Base-by-base conservation (phyloP, 257 asterid genomes). In the Gardenia jasminoides region DNA sequence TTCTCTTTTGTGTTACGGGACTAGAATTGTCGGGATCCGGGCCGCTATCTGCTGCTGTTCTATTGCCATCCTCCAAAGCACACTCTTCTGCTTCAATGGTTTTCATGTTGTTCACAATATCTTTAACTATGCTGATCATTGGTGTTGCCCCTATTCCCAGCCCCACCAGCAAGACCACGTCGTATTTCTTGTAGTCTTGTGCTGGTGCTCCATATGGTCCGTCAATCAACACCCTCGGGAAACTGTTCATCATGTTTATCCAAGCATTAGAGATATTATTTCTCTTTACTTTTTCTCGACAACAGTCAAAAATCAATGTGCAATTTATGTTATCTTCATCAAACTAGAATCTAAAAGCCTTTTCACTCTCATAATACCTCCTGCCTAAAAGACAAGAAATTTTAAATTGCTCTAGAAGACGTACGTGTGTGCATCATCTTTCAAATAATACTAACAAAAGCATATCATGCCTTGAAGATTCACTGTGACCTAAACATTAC, bases 201-300 rank as follows among this genome's bases (percentile, higher is more conserved):
- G 98, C 93, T 48, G 98, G 96, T 80, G 98, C 98, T 71, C 97
- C 98, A 22, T 93, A 93, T 79, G 98, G 98, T 48, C 98, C 98
- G 61, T 93, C 97, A 10, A 93, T 92, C 79, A 92, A 79, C 66
- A 93, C 96, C 76, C 72, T 86, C 0, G 97, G 98, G 81, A 89
- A 92, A 67, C 97, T 92, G 88, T 75, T 26, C 5, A 52, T 74
- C 61, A 76, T 50, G 24, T 58, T 54, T 54, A 22, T 20, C 71
- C 3, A 41, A 16, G 39, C 43, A 43, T 74, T 74, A 10, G 66
- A 46, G 52, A 50, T 19, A n/a, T n/a, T n/a, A n/a, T n/a, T n/a
- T n/a, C n/a, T 8, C 39, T 20, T 6, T 33, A 68, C 17, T 43
- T 13, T 33, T 39, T 68, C 26, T 68, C 39, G 50, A 31, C 47